These are phyloP conservation scores for Saxophila tyrrhenica DNA, from an alignment of 495 filamentous ascomycete species.

Conservation along the genomic window DNA sequence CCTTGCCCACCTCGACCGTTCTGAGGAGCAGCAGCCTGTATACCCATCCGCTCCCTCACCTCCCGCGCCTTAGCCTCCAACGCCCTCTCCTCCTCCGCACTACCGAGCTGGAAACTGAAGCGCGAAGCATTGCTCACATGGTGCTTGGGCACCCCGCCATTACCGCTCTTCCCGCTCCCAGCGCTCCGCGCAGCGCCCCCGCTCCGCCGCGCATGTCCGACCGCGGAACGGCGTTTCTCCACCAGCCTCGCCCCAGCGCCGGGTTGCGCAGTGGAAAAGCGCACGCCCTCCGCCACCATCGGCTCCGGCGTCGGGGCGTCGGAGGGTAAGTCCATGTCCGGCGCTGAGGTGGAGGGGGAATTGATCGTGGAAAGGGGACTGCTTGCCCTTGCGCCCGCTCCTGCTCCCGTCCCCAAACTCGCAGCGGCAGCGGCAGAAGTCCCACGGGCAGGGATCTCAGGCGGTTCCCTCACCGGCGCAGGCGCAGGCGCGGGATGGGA, in stretches of 20 bases:
- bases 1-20: conserved; percentile 9
- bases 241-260: background rate
- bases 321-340: background rate
- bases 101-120: conserved; percentile 84
- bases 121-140: conserved; percentile 78
- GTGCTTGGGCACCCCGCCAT: conserved; percentile 45
- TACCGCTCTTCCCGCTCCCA: background rate
- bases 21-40: conserved; percentile 36
- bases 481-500: background rate
- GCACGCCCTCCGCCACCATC: conserved; percentile 3
- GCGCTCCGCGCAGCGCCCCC: too few species aligned
- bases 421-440: background rate
- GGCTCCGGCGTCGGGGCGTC: conserved; percentile 9
- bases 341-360: background rate
- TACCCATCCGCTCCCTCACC: conserved; percentile 32
- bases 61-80: conserved; percentile 72
- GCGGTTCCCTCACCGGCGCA: background rate
- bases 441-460: background rate
- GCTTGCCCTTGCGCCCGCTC: too few species aligned
- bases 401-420: too few species aligned
- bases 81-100: conserved; percentile 66
- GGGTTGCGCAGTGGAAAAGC: background rate
- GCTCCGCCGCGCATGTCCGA: conserved; percentile 21
- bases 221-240: conserved; percentile 9
- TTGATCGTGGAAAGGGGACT: background rate